Conservation (phyloP, 2,329 filamentous ascomycete genomes). For the Anthostomella pinea region DNA sequence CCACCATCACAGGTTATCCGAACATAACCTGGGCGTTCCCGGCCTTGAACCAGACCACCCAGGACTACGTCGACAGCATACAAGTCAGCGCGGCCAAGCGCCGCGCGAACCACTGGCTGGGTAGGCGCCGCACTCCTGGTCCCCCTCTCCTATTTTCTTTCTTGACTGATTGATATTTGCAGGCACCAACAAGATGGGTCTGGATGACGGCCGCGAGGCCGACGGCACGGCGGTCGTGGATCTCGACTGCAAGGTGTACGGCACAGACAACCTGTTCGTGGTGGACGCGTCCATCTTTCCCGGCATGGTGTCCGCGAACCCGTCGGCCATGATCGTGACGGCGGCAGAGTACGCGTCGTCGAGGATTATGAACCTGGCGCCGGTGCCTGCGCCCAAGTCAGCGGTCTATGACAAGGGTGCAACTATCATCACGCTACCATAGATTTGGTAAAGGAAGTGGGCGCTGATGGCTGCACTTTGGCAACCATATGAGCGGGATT, state of each 20-base stretch:
- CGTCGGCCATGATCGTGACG: conserved; percentile 42
- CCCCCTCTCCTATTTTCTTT: not conserved
- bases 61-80: conserved; percentile 52
- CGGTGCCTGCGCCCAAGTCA: conserved; percentile 13
- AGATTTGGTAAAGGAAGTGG: conserved; percentile 1
- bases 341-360: conserved; percentile 38
- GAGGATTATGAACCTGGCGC: conserved; percentile 30
- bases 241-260: conserved; percentile 62
- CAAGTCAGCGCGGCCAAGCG: conserved; percentile 35
- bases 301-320: conserved; percentile 67
- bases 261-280: conserved; percentile 66
- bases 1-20: conserved; percentile 51
- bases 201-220: conserved; percentile 49
- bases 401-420: conserved; percentile 19
- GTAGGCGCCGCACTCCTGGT: no score
- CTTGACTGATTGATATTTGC: conserved; percentile 7
- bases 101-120: conserved; percentile 52
- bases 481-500: conserved; percentile 7
- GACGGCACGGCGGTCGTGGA: conserved; percentile 61
- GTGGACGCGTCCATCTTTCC: conserved; percentile 69
- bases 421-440: conserved; percentile 19
- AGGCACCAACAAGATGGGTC: conserved; percentile 58
- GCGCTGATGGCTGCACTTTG: not conserved
- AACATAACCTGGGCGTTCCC: conserved; percentile 58
- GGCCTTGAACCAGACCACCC: conserved; percentile 47